Base-by-base conservation (phyloP, 129 eudicot genomes). In the Heracleum sosnowskyi region DNA sequence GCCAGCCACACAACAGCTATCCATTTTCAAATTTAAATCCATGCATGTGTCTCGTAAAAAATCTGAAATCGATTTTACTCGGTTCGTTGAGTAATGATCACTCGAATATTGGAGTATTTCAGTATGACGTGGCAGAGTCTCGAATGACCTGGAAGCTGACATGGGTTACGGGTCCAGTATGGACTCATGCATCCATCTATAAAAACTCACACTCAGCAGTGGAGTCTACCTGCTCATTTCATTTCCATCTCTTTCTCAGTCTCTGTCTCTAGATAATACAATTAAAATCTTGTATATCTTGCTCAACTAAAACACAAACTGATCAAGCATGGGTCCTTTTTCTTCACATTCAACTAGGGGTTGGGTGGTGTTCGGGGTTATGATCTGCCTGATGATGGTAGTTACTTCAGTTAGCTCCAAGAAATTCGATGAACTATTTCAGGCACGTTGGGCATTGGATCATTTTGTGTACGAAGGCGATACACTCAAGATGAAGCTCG, bases 381-480 rank as follows among this genome's bases (percentile, higher is more conserved):
- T 40, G 33, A 41, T 78, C 51, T 80, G 62, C 18, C 35, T 81
- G 49, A 77, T 82, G 36, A 24, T 81, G 24, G 74, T 85, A 82
- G 79, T 85, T 83, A 81, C 77, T 78, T 53, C 89, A n/a, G 86
- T 80, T 51, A 79, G 85, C 57, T 79, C 99, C 15, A 87, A 26
- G 16, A 60, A 75, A 64, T 96, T 96, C 69, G 90, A 90, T 74
- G 81, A 96, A 29, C 76, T 92, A 7, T 96, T 90, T 79, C 94
- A 90, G 41, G 97, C 97, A 1, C 77, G 81, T 55, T 96, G 99
- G 99, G 99, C 99, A 8, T 0, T 80, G 24, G 99, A 96, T 76
- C 97, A 96, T 79, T 88, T 96, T 74, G 74, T 79, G 1, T 82
- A 82, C 47, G 87, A 96, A 44, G 97, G 97, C 37, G 99, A 96